Evolutionary conservation across 768 basidiomycete species (phyloP), one percentile per base, ranked within the genome.

Genomic region (Phylloporus arenicola): DNA sequence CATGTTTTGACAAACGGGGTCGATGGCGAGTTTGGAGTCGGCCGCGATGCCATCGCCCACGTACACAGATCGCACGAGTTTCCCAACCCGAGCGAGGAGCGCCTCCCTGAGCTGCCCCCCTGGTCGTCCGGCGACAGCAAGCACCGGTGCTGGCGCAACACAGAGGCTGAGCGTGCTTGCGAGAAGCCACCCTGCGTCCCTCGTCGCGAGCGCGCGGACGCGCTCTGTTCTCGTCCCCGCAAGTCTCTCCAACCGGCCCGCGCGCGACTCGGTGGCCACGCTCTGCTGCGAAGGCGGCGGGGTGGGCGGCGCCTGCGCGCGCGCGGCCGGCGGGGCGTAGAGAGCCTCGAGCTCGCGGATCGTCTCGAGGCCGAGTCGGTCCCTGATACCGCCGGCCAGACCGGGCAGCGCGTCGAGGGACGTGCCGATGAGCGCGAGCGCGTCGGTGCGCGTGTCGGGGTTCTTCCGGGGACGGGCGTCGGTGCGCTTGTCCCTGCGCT

Each of bases 111-210:
- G 56, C 6, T 56, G 30, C 20, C 29, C 29, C 1, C 43, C 45
- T 1, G 38, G 3, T 2, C 24, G 3, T 4, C 25, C 46, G 2
- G 31, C 14, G n/a, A n/a, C 19, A 4, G 33, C 10, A 24, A 5
- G 22, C n/a, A 24, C 22, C 22, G 22, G 3, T 24, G 22, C 12
- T 7, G 11, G 19, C 1, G 56, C 24, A 25, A 64, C 40, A 25
- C 64, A 65, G 14, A 64, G 46, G 19, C 52, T 48, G 54, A 68
- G 67, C 17, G 55, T 51, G 37, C 55, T 61, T 9, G 55, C 58
- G 43, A 68, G 62, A 30, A 62, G 57, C 67, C 65, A 67, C 0
- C 57, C 56, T 3, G 64, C 52, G 25, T 68, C 67, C 27, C 57
- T 53, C 25, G 46, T 62, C 10, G 53, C 57, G n/a, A 67, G 62